Evolutionary conservation across 108 stramenopile genomes (phyloP), one percentile per base, ranked within the genome.

Genomic region (Cyclotella choctawhatcheeana): DNA sequence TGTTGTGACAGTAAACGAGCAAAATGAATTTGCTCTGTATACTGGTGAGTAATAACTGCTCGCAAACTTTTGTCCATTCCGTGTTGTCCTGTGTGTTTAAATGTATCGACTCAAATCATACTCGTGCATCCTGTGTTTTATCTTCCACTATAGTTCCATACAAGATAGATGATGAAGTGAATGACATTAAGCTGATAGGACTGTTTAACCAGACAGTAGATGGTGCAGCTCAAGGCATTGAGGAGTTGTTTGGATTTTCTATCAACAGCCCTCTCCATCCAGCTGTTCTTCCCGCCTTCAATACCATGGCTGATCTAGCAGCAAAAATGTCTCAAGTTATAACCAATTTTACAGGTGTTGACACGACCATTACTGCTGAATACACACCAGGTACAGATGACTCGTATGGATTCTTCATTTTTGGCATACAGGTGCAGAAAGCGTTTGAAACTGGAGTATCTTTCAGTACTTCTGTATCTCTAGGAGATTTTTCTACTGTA

Each of bases 401-500:
- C 30, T 20, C 32, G 3, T 30, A 44, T 16, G 71, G 71, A 26
- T 26, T 25, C 24, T 64, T 74, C 29, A 37, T 74, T 30, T 37
- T 74, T 55, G 73, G 54, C 26, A 67, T 79, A 5, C 53, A 29
- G 44, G 64, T 79, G 54, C 40, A 62, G 53, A 56, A 73, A 47
- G 44, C 26, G 1, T 47, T 55, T 37, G 37, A 53, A 29, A 16
- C 25, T 32, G 44, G 27, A n/a, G 54, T 74, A 24, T 58, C 54
- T 10, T 67, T 73, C 22, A 67, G 34, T 44, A 34, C 71, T 13
- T 14, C 71, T 30, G 51, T 66, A 21, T 30, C 27, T 22, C 54
- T 79, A 20, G 78, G 78, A 13, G 78, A 79, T 35, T 73, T 79
- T 18, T 32, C 67, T 26, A 53, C 47, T 26, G 24, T 79, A 27